phyloP scores from a whole-genome alignment of 2,329 filamentous ascomycete genomes.

The Fusarium neocosmosporiellum region DNA sequence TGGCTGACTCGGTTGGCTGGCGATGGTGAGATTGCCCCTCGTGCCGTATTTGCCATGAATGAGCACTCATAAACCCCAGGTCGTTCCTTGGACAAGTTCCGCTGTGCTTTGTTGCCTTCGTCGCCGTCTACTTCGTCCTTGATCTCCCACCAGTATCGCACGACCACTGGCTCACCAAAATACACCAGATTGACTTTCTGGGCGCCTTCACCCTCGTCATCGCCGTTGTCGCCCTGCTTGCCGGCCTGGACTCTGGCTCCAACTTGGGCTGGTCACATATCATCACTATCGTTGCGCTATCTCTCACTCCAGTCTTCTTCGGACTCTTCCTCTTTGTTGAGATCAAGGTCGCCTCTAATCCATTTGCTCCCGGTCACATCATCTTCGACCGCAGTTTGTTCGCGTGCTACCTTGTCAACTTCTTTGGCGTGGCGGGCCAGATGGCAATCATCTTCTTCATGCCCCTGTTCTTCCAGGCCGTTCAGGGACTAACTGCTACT shows the following conservation, averaged over 20 bases:
- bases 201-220: constrained; percentile 74
- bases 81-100: constrained; percentile 79
- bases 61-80: constrained; percentile 52
- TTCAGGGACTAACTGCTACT: constrained; percentile 72
- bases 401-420: constrained; percentile 77
- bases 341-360: constrained; percentile 72
- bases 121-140: constrained; percentile 71
- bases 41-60: neutral
- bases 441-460: constrained; percentile 74
- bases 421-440: constrained; percentile 73
- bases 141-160: constrained; percentile 70
- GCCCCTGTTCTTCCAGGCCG: constrained; percentile 83
- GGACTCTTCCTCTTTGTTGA: constrained; percentile 76
- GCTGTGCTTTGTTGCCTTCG: constrained; percentile 72
- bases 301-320: constrained; percentile 68
- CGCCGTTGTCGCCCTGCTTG: constrained; percentile 73
- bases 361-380: constrained; percentile 80
- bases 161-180: constrained; percentile 73
- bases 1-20: constrained; percentile 82
- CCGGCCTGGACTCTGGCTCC: constrained; percentile 78
- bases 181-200: constrained; percentile 77
- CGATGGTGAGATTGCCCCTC: constrained; percentile 65
- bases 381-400: constrained; percentile 76
- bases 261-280: constrained; percentile 75
- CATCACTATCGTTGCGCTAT: constrained; percentile 68